Evolutionary conservation across 352 stramenopile species (phyloP), one percentile per base, ranked within the genome.

Genomic region (Thraustochytrium sp.): DNA sequence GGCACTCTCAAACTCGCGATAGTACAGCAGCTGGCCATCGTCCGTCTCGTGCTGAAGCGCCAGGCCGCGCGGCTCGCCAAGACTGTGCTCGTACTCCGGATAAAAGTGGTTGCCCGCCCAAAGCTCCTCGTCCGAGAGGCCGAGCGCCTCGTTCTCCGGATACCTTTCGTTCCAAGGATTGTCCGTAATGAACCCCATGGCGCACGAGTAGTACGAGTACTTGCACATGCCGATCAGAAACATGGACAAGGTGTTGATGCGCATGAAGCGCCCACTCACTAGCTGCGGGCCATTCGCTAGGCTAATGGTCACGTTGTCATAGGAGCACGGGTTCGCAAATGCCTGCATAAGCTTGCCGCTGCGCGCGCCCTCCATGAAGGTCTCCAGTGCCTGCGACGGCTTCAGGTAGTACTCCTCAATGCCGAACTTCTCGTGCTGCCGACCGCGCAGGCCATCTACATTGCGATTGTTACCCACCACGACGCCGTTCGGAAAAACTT

Each of bases 211-310:
- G 31, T 72, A 72, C 59, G 59, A 72, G 40, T 72, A 72, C 16
- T 26, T 55, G n/a, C 59, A 72, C 59, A 72, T 72, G 59, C 59
- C 59, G 46, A 72, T 72, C 16, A 72, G 59, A 44, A 72, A 72
- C 59, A 72, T 72, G 13, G 59, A 21, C 9, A 72, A 26, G 8
- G 59, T 72, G 40, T 72, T 72, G 59, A 72, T 49, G 23, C 59
- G 34, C 59, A 72, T 72, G 36, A 72, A 72, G 23, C 59, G 59
- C 21, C 59, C 59, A 26, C 59, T 72, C 36, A 72, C 36, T 13
- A 72, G 59, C 8, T 72, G 59, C 1, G 29, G 1, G 13, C 59
- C 59, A 29, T 23, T 26, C 34, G 34, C 23, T 9, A 49, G 31
- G 1, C n/a, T 55, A 29, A 72, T 72, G 8, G 40, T 49, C 3